phyloP scores from a whole-genome alignment of 495 filamentous ascomycete genomes.

The Pseudomonodictys pantanalensis region DNA sequence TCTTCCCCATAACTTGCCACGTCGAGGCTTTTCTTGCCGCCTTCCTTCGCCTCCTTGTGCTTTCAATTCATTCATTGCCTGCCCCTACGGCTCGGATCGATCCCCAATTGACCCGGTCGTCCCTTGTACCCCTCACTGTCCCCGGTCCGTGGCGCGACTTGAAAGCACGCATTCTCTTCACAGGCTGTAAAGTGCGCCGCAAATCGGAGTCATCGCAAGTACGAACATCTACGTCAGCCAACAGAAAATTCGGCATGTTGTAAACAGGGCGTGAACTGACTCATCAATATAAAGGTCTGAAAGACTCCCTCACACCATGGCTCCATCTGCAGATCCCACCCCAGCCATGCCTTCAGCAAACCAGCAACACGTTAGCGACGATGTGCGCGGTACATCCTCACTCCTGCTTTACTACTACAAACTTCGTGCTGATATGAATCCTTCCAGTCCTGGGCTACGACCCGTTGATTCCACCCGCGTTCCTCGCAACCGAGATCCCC shows the following conservation, averaged over 20 bases:
- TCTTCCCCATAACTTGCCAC: no score
- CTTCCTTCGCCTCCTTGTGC: no score
- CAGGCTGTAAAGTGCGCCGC: neutral
- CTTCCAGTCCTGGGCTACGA: slow-evolving; percentile 85
- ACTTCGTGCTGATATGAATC: slow-evolving; percentile 1
- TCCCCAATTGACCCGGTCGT: no score
- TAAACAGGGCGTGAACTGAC: neutral
- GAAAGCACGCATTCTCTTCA: no score
- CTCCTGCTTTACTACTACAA: neutral
- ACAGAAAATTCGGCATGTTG: neutral
- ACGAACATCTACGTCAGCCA: neutral
- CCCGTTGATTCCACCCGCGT: slow-evolving; percentile 83
- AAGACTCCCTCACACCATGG: neutral
- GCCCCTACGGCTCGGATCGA: no score
- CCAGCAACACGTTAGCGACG: slow-evolving; percentile 35
- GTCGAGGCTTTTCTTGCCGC: no score
- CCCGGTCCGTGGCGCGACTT: no score
- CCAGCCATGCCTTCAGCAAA: slow-evolving; percentile 17
- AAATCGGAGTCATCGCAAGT: neutral
- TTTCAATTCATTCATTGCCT: no score
- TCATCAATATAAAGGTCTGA: slow-evolving; percentile 7
- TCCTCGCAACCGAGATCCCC: slow-evolving; percentile 86
- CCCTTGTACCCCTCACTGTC: no score
- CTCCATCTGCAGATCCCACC: neutral
- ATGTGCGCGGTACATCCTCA: slow-evolving; percentile 40